Evolutionary conservation across 805 yeast genomes (phyloP).

Genomic region (Sugiyamaella valdiviana): DNA sequence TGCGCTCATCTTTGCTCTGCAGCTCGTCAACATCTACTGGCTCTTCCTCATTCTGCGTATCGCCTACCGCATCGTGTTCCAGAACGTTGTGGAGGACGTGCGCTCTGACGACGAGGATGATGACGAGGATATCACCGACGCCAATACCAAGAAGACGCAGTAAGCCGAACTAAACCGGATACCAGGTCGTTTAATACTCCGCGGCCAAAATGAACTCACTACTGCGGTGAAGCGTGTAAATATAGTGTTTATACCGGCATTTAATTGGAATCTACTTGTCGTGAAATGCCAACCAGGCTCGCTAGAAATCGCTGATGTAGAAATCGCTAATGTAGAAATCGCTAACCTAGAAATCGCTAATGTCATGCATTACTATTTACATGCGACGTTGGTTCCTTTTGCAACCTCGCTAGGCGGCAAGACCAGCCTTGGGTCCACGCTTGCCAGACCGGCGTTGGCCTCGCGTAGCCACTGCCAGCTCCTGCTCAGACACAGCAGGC

Average conservation of each 20-base stretch:
- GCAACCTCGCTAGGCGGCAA: too few species aligned
- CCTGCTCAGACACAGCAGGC: neutral
- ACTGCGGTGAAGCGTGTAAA: too few species aligned
- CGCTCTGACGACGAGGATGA: conserved; percentile 83
- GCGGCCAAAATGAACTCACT: neutral
- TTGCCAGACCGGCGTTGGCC: neutral
- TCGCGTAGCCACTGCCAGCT: neutral
- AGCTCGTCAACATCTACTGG: conserved; percentile 86
- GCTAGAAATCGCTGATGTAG: too few species aligned
- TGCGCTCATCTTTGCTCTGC: conserved; percentile 67
- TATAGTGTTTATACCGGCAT: too few species aligned
- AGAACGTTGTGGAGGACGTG: conserved; percentile 66
- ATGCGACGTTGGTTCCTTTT: too few species aligned
- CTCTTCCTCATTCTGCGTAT: conserved; percentile 73
- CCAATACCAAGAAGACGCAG: conserved; percentile 1
- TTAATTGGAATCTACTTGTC: too few species aligned
- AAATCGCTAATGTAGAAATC: neutral
- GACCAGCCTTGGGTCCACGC: too few species aligned
- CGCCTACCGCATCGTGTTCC: conserved; percentile 54
- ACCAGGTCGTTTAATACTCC: neutral
- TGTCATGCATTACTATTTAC: neutral
- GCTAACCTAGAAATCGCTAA: neutral
- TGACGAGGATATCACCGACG: conserved; percentile 31
- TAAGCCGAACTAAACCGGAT: neutral
- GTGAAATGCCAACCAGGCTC: too few species aligned